Evolutionary conservation across 2,329 filamentous ascomycete genomes (phyloP).

Genomic region (Neonectria faginata): DNA sequence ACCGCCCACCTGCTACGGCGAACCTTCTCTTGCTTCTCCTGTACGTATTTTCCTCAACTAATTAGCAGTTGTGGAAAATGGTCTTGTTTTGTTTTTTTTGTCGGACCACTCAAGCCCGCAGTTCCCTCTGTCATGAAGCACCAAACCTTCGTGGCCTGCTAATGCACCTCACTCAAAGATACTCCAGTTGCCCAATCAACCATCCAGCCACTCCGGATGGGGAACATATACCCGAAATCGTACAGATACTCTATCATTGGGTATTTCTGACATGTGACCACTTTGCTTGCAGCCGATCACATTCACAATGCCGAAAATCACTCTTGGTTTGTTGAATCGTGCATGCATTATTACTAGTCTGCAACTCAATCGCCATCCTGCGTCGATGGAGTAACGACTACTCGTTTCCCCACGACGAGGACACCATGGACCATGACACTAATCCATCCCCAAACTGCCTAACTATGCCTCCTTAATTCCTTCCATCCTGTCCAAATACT

Average conservation of each 20-base stretch:
- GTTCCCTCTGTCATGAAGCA: not conserved
- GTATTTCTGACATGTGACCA: not conserved
- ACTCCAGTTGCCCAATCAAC: constrained; percentile 41
- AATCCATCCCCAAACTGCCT: constrained; percentile 11
- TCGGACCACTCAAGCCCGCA: not conserved
- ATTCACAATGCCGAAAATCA: not conserved
- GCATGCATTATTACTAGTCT: constrained; percentile 31
- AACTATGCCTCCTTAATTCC: not conserved
- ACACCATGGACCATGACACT: constrained; percentile 7
- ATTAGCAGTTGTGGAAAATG: not conserved
- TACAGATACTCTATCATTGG: not conserved
- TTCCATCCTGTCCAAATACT: not conserved
- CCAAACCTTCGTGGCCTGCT: constrained; percentile 13
- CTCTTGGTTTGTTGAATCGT: constrained; percentile 16
- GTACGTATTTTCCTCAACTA: not conserved
- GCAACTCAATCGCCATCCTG: constrained; percentile 27
- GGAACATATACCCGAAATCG: not conserved
- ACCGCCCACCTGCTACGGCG: constrained; percentile 1
- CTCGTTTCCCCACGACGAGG: not conserved
- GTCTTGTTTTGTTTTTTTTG: not conserved
- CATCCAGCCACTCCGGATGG: constrained; percentile 18
- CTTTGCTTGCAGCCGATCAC: not conserved
- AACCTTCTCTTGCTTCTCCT: not conserved
- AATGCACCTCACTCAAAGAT: not conserved
- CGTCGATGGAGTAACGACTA: not conserved